phyloP scores from a whole-genome alignment of 495 filamentous ascomycete species.

The Mycothermus thermophilus region DNA sequence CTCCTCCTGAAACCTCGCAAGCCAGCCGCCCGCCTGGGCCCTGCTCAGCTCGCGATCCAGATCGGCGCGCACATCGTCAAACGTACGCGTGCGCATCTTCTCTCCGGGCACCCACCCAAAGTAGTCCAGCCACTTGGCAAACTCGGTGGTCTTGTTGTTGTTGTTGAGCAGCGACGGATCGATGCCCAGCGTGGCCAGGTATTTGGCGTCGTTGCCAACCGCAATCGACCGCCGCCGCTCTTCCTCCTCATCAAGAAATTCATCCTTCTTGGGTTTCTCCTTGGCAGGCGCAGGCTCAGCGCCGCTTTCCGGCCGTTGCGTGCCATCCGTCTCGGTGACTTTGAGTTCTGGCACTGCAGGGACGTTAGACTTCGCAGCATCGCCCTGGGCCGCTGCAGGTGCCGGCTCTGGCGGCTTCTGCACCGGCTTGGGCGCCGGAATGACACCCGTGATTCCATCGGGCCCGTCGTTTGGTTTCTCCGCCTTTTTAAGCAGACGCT shows the following conservation, averaged over 20 bases:
- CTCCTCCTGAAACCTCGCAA: slow-evolving; percentile 74
- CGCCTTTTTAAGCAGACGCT: slow-evolving; percentile 45
- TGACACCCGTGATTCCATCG: slow-evolving; percentile 77
- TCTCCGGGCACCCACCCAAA: slow-evolving; percentile 77
- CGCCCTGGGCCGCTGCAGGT: slow-evolving; percentile 13
- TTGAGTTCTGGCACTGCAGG: slow-evolving; percentile 37
- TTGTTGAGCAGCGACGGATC: slow-evolving; percentile 55
- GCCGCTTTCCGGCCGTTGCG: slow-evolving; percentile 18
- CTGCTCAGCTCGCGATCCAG: slow-evolving; percentile 76
- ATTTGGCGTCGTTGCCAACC: slow-evolving; percentile 62
- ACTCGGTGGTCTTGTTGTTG: slow-evolving; percentile 46
- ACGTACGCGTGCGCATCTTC: slow-evolving; percentile 51
- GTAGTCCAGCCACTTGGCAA: slow-evolving; percentile 69
- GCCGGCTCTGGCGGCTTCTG: slow-evolving; percentile 16
- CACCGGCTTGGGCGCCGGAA: slow-evolving; percentile 48
- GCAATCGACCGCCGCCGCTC: slow-evolving; percentile 43
- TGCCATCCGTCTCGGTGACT: slow-evolving; percentile 29
- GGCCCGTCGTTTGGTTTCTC: slow-evolving; percentile 48
- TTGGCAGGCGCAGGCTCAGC: slow-evolving; percentile 30
- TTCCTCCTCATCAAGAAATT: slow-evolving; percentile 19
- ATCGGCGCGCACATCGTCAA: slow-evolving; percentile 71
- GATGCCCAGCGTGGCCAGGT: slow-evolving; percentile 62
- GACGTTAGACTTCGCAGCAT: slow-evolving; percentile 13
- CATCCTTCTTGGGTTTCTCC: slow-evolving; percentile 24
- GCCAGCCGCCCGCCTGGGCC: slow-evolving; percentile 85